Base-by-base conservation (phyloP, 2,329 filamentous ascomycete species). In the Monosporascus sp. region DNA sequence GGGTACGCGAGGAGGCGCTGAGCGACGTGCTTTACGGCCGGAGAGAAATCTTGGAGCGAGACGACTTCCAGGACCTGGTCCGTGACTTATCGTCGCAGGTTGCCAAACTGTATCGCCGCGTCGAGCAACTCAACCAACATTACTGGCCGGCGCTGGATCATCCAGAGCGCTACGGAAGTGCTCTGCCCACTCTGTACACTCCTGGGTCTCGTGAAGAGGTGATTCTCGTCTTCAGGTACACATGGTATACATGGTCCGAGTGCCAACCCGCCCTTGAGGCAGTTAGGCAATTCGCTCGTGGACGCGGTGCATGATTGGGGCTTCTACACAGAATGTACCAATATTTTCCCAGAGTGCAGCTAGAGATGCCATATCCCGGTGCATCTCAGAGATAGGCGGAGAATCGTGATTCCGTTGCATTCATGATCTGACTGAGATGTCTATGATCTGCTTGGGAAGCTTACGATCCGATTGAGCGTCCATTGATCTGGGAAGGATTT, bases 261-360 rank as follows among this genome's bases (percentile, higher is more conserved):
- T 57, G 54, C 24, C 37, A 46, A 9, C n/a, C 51, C 3, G 56
- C 51, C 11, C 14, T 58, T 6, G 52, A 56, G 22, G 3, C 52
- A 84, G 52, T 76, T 88, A 2, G 37, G 38, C 3, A 22, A 15
- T 18, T 22, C 11, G 31, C 3, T 14, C 31, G 31, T 35, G 11
- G 31, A 14, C 14, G 5, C 3, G 11, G 11, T 35, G 31, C 5
- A 35, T 35, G 4, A 31, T 35, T 14, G 3, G 1, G 11, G 11
- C 31, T 35, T 27, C 4, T 35, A 14, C 31, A 35, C 31, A 14
- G 31, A 5, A 35, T 35, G 11, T 35, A 35, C 31, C 9, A 14
- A 35, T 35, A 27, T 35, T 35, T 14, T 14, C 31, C 11, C 31
- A 14, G 31, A 11, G 11, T 14, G 31, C 31, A 35, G 11, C 31